These are phyloP conservation scores for Cladosporium oxysporum DNA, from an alignment of 2,329 filamentous ascomycete species.

Conservation along the genomic window DNA sequence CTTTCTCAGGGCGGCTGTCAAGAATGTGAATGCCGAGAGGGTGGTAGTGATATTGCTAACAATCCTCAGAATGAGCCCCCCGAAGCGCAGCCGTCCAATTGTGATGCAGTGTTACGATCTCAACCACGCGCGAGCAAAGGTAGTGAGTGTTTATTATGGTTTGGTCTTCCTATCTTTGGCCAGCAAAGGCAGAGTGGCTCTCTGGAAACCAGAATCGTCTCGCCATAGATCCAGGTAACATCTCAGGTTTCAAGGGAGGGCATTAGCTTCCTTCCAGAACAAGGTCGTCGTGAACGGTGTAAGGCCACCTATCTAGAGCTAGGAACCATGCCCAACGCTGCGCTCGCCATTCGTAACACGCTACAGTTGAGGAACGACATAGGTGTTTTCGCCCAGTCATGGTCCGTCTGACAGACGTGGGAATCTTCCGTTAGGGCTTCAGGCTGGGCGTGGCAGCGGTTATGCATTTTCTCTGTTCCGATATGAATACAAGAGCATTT, in stretches of 20 bases:
- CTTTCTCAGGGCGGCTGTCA: not conserved
- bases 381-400: not conserved
- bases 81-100: not conserved
- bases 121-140: not conserved
- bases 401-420: not conserved
- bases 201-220: not conserved
- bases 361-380: not conserved
- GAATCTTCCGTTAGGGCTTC: not conserved
- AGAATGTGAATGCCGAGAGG: not conserved
- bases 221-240: not conserved
- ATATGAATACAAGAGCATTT: not conserved
- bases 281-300: not conserved
- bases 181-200: not conserved
- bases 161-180: not conserved
- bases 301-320: not conserved
- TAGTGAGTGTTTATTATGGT: not conserved
- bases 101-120: not conserved
- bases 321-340: not conserved
- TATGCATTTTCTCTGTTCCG: not conserved
- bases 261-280: not conserved
- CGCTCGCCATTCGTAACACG: not conserved
- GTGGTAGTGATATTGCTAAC: not conserved
- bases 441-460: not conserved
- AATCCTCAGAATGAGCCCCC: not conserved
- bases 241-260: not conserved